Base-by-base conservation (phyloP, 1,284 basidiomycete species). In the Puccinia polysora region DNA sequence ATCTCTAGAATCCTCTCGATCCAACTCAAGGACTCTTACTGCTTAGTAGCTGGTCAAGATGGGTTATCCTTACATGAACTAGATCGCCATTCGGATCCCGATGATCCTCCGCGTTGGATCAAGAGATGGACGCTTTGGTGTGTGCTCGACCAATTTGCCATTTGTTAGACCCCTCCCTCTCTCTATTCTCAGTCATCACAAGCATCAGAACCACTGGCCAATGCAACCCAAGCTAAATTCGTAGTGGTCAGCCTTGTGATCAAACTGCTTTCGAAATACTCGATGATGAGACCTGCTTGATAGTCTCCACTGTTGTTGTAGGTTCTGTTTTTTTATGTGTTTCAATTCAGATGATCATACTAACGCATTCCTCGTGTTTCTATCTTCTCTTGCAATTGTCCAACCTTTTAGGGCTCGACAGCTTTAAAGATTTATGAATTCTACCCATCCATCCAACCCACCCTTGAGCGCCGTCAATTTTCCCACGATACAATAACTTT, bases 61-160 rank as follows among this genome's bases (percentile, higher is more conserved):
- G 65, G 65, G 34, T 18, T 69, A 10, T 69, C 55, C 15, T 43
- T 69, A 14, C 30, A 69, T n/a, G 25, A 69, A n/a, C 55, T 69
- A 18, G 65, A 32, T n/a, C 20, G 18, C 28, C 38, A 4, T 10
- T 36, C 25, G 15, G 28, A 58, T 23, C 58, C 25, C 15, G 65
- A 45, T 55, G 55, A 55, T 28, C 40, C 55, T 40, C n/a, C 65
- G 36, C 64, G 50, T 23, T 68, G 65, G 65, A 53, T 58, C 40
- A 58, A 58, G 40, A 58, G 28, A 58, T 68, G 52, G 53, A 23
- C 53, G 34, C 40, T 45, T 40, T 36, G 43, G 65, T 68, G 53
- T 38, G 65, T 34, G 28, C 10, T 58, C 38, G n/a, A 58, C 40
- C 18, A 2, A 58, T 45, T n/a, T n/a, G n/a, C n/a, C n/a, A n/a